These are phyloP conservation scores for Aspergillus vadensis DNA, from an alignment of 2,329 filamentous ascomycete species.

Conservation along the genomic window DNA sequence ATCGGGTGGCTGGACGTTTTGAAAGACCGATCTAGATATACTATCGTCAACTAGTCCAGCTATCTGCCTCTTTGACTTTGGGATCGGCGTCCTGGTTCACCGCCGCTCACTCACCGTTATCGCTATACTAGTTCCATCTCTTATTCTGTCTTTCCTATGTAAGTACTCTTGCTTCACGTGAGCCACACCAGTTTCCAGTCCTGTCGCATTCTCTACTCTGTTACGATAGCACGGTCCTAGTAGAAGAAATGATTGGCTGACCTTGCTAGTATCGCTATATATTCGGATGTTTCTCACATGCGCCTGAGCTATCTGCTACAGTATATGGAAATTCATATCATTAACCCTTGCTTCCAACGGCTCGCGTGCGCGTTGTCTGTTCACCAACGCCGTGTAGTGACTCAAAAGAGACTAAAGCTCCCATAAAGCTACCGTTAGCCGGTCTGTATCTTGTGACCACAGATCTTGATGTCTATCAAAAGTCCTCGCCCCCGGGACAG, in stretches of 20 bases:
- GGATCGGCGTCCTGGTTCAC: not conserved
- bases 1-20: constrained; percentile 7
- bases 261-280: no score
- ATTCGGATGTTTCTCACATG: no score
- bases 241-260: no score
- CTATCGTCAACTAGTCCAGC: not conserved
- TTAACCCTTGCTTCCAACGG: not conserved
- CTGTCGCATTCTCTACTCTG: not conserved
- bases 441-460: not conserved
- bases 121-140: not conserved
- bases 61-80: not conserved
- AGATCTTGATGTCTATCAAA: constrained; percentile 13
- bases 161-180: not conserved
- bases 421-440: not conserved
- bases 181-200: no score
- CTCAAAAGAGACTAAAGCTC: not conserved
- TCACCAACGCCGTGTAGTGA: not conserved
- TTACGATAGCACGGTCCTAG: not conserved
- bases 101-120: not conserved
- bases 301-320: not conserved
- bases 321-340: not conserved
- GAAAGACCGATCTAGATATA: constrained; percentile 2
- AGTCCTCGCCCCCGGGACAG: constrained; percentile 5
- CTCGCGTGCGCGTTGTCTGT: not conserved
- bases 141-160: not conserved